Evolutionary conservation across 2,329 filamentous ascomycete species (phyloP).

Genomic region (Ophiocordyceps camponoti-leonardi): DNA sequence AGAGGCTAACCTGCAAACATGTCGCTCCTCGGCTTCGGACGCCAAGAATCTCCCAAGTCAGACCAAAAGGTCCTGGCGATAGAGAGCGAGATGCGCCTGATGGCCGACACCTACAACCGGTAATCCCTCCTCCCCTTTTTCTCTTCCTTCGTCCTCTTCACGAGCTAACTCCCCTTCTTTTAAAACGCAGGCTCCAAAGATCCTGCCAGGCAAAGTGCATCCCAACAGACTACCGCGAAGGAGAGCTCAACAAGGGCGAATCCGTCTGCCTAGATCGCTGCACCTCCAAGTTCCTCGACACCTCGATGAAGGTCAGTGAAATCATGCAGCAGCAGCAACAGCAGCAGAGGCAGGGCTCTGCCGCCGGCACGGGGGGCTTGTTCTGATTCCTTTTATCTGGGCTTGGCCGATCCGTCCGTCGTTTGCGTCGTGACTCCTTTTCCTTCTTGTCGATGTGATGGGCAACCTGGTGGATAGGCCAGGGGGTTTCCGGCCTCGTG

Average conservation of each 20-base stretch:
- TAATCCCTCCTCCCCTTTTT: constrained; percentile 21
- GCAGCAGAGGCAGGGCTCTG: constrained; percentile 56
- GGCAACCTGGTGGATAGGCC: no score
- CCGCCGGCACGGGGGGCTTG: constrained; percentile 25
- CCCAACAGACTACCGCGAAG: constrained; percentile 81
- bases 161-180: not conserved
- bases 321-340: constrained; percentile 92
- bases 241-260: constrained; percentile 96
- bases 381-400: constrained; percentile 8
- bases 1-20: constrained; percentile 14
- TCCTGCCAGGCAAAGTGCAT: constrained; percentile 92
- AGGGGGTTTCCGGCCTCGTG: no score
- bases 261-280: constrained; percentile 96
- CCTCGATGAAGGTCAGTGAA: constrained; percentile 94
- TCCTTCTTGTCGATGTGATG: no score
- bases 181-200: constrained; percentile 49
- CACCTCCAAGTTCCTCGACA: constrained; percentile 95
- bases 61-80: constrained; percentile 95
- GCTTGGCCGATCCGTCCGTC: no score
- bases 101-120: constrained; percentile 97
- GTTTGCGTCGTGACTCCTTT: no score
- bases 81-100: constrained; percentile 94
- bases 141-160: no score
- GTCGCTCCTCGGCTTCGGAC: constrained; percentile 31
- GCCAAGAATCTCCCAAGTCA: constrained; percentile 64